These are phyloP conservation scores for Albizia julibrissin DNA, from an alignment of 306 rosid genomes.

Conservation along the genomic window DNA sequence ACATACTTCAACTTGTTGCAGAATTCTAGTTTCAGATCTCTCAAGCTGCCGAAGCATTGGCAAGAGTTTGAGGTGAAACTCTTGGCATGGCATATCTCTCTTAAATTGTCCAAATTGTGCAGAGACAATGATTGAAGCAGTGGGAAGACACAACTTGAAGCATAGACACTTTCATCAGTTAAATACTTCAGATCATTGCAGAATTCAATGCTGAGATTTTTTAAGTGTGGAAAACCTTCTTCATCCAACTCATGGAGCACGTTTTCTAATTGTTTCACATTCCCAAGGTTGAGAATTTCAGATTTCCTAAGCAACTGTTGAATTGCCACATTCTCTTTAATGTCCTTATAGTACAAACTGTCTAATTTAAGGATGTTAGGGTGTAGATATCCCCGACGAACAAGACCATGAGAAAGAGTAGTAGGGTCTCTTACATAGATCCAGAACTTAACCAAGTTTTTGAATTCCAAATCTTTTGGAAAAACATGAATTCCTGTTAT, in stretches of 20 bases:
- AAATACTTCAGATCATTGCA: constrained; percentile 30
- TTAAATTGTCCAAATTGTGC: constrained; percentile 1
- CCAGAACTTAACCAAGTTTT: constrained; percentile 21
- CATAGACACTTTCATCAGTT: not conserved
- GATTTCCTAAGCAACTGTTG: constrained; percentile 15
- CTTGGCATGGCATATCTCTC: not conserved
- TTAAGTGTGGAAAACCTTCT: constrained; percentile 26
- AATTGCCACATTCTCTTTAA: constrained; percentile 1
- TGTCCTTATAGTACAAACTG: not conserved
- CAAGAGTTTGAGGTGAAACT: not conserved
- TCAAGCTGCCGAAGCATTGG: constrained; percentile 23
- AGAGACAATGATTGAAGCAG: constrained; percentile 21
- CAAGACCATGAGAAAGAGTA: constrained; percentile 8
- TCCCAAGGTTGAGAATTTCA: constrained; percentile 11
- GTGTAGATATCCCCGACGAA: constrained; percentile 16
- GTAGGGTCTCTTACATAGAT: constrained; percentile 12
- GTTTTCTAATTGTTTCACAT: constrained; percentile 24
- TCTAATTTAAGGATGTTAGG: constrained; percentile 19
- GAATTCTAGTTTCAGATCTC: constrained; percentile 1
- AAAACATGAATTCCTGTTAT: not conserved
- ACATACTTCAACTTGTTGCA: constrained; percentile 18
- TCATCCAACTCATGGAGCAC: constrained; percentile 1
- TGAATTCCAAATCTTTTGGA: constrained; percentile 5
- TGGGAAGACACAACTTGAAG: constrained; percentile 7
- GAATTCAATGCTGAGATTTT: not conserved